Evolutionary conservation across 2,329 filamentous ascomycete genomes (phyloP), one percentile per base, ranked within the genome.

Genomic region (Sporothrix mexicana): DNA sequence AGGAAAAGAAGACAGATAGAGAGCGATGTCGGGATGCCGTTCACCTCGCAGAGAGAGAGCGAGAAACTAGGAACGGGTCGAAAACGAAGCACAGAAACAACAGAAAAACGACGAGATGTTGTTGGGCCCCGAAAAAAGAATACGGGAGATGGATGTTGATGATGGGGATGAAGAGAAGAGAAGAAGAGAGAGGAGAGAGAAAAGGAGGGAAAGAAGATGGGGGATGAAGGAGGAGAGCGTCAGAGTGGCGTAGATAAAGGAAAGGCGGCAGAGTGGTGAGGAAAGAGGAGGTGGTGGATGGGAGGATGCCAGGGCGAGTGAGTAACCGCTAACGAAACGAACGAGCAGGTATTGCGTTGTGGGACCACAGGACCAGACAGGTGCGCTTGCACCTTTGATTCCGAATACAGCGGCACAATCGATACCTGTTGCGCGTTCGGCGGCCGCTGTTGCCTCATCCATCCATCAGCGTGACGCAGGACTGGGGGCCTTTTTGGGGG

Each of bases 11-110:
- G 25, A 36, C 47, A 55, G 66, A n/a, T 23, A 68, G 47, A 68
- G 20, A 45, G 68, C 69, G 73, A 76, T 76, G 78, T 76, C 77
- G 79, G 78, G 83, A 69, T 80, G 80, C 80, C 81, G 80, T 79
- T 80, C 79, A 81, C 82, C 80, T 75, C 77, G 72, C 76, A 78
- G 23, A 51, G 30, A 66, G 51, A 36, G 41, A 36, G 49, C 49
- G 53, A 69, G n/a, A 49, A 57, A n/a, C 15, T 30, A 17, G 30
- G 15, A 69, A 36, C 57, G 23, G 69, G 20, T 17, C 25, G 41
- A 23, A 20, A 43, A 61, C 30, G 47, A 36, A 43, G 45, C 30
- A 25, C 59, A 36, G 41, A 69, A 69, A 20, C 23, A 59, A 30
- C n/a, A 68, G 30, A 61, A 69, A 66, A 66, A 59, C 23, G 25